Evolutionary conservation across 768 basidiomycete genomes (phyloP).

Genomic region (Arthromyces matolae): DNA sequence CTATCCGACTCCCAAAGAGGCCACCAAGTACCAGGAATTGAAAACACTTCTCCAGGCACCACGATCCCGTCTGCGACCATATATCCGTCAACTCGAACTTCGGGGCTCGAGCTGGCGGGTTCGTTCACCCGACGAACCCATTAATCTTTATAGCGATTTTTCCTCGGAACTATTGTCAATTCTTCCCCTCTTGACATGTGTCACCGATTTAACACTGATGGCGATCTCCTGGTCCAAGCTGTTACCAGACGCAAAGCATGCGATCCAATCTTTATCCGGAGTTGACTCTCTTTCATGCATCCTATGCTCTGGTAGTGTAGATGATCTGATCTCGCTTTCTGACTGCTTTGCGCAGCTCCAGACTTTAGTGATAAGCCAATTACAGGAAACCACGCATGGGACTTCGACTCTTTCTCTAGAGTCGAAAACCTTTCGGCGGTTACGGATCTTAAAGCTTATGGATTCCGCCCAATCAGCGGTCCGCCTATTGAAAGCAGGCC

Average conservation of each 20-base stretch:
- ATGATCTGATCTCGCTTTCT: background rate
- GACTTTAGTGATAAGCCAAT: background rate
- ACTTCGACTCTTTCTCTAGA: background rate
- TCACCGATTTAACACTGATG: background rate
- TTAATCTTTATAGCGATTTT: background rate
- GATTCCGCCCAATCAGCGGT: background rate
- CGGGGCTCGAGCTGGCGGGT: background rate
- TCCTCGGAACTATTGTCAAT: background rate
- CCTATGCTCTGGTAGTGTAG: background rate
- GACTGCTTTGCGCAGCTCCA: background rate
- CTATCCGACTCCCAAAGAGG: fast-evolving
- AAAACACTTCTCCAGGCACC: background rate
- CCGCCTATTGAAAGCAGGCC: background rate
- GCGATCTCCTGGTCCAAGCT: background rate
- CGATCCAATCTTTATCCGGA: background rate
- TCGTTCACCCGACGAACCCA: background rate
- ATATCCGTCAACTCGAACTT: background rate
- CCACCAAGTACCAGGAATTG: background rate
- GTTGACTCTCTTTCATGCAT: background rate
- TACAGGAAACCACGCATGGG: background rate
- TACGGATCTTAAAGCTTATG: background rate
- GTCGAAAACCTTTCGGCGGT: background rate
- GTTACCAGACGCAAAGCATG: background rate
- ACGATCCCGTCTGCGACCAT: background rate
- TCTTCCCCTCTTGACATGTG: background rate